These are phyloP conservation scores for Leccinum barrowsii DNA, from an alignment of 768 basidiomycete species.

Conservation along the genomic window DNA sequence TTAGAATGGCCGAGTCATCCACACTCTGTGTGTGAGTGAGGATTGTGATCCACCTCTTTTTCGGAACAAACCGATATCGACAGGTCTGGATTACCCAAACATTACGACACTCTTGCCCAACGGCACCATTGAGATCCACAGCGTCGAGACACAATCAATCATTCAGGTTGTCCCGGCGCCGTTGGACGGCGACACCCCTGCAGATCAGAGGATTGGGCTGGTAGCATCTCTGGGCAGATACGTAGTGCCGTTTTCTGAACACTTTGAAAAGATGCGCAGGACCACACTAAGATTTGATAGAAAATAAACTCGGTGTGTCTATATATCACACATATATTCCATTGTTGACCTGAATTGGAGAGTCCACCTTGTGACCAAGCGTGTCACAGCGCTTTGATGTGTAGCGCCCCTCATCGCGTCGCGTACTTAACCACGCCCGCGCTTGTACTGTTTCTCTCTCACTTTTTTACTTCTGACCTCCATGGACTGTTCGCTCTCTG, in stretches of 20 bases:
- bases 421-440: conserved; percentile 11
- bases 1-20: conserved; percentile 84
- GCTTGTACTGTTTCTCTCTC: background rate
- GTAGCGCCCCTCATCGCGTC: conserved; percentile 9
- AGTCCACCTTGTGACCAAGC: conserved; percentile 19
- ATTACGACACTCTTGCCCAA: conserved; percentile 76
- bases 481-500: conserved; percentile 13
- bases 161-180: conserved; percentile 65
- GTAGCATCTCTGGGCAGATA: conserved; percentile 35
- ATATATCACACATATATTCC: conserved; percentile 10
- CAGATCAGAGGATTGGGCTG: conserved; percentile 29
- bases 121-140: conserved; percentile 78
- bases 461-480: background rate
- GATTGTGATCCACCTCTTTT: background rate
- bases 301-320: conserved; percentile 23
- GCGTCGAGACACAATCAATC: conserved; percentile 66
- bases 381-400: conserved; percentile 20
- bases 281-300: conserved; percentile 28
- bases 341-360: conserved; percentile 8
- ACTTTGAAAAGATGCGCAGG: conserved; percentile 38
- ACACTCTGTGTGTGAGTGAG: conserved; percentile 62
- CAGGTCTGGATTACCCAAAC: conserved; percentile 81
- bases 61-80: background rate
- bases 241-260: conserved; percentile 40
- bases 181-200: conserved; percentile 17